Evolutionary conservation across 805 yeast species (phyloP).

Genomic region (Ogataea ramenticola): DNA sequence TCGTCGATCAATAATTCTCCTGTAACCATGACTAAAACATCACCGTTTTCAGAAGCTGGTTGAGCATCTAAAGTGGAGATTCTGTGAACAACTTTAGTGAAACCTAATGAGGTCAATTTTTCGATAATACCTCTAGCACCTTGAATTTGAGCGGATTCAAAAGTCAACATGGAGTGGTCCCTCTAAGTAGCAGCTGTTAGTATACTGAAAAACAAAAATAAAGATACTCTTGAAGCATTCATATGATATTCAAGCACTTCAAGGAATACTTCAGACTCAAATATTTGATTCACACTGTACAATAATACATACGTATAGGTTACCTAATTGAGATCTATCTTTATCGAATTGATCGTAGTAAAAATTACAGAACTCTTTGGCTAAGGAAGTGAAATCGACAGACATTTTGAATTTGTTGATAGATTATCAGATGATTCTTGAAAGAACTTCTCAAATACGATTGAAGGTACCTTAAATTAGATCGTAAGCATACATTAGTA

Average conservation of each 20-base stretch:
- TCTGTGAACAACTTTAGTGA: constrained; percentile 88
- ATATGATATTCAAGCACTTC: too few relatives aligned
- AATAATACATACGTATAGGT: constrained; percentile 58
- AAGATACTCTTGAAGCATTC: too few relatives aligned
- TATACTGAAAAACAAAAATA: too few relatives aligned
- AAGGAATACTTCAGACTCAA: too few relatives aligned
- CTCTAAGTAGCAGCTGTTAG: constrained; percentile 44
- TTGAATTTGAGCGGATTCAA: constrained; percentile 89
- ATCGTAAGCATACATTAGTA: not conserved
- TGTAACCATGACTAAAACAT: constrained; percentile 94
- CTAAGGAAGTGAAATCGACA: constrained; percentile 27
- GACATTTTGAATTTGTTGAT: constrained; percentile 17
- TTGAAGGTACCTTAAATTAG: too few relatives aligned
- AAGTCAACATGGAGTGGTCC: constrained; percentile 95
- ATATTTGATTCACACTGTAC: not conserved
- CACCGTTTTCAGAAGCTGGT: constrained; percentile 90
- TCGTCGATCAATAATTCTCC: constrained; percentile 92
- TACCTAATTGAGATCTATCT: constrained; percentile 88
- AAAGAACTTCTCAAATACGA: too few relatives aligned
- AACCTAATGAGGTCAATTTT: constrained; percentile 82
- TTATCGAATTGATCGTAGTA: constrained; percentile 93
- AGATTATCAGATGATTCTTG: not conserved
- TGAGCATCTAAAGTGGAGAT: constrained; percentile 95
- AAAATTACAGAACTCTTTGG: constrained; percentile 81
- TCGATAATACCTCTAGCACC: constrained; percentile 92